Base-by-base conservation (phyloP, 495 filamentous ascomycete genomes). In the Tetracladium setigerum region DNA sequence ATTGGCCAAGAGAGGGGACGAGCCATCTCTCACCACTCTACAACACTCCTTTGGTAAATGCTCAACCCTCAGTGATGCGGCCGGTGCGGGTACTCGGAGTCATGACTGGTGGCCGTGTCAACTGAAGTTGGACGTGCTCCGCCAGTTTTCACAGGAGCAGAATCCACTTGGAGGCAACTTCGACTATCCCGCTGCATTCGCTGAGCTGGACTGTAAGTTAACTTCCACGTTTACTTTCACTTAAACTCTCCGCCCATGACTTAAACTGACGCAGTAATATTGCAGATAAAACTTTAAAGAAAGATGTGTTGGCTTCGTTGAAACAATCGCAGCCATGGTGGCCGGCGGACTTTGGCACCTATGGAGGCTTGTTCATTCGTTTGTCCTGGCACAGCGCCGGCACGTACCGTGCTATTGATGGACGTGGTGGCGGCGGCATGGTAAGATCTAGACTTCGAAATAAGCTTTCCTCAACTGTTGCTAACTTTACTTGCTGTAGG, bases 21-120 rank as follows among this genome's bases (percentile, higher is more conserved):
- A 47, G 30, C 50, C 50, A 11, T 52, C 50, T 18, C 43, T 52
- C 30, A 42, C 43, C 7, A 52, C 50, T 1, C 37, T 52, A 13
- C 38, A 16, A 5, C 9, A 42, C 30, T 52, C 50, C 17, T 52
- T 52, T 30, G 50, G 50, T 31, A 47, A 52, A 16, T 52, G 50
- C 15, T 18, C 50, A 7, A 33, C 36, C 1, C n/a, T 52, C 10
- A 52, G 50, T 32, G 50, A 52, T 15, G 37, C 44, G 38, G 50
- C 43, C 0, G 50, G 50, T 22, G 44, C 17, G 16, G 50, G 50
- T 0, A 53, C 50, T 4, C 19, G 50, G 8, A 53, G 45, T 24
- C 44, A 40, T 15, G 50, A 53, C 16, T 47, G 45, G 50, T 53
- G 50, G 44, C 50, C 50, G 3, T 53, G 50, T 34, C 44, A 48